These are phyloP conservation scores for Clonostachys sp. DNA, from an alignment of 2,329 filamentous ascomycete species.

Conservation along the genomic window DNA sequence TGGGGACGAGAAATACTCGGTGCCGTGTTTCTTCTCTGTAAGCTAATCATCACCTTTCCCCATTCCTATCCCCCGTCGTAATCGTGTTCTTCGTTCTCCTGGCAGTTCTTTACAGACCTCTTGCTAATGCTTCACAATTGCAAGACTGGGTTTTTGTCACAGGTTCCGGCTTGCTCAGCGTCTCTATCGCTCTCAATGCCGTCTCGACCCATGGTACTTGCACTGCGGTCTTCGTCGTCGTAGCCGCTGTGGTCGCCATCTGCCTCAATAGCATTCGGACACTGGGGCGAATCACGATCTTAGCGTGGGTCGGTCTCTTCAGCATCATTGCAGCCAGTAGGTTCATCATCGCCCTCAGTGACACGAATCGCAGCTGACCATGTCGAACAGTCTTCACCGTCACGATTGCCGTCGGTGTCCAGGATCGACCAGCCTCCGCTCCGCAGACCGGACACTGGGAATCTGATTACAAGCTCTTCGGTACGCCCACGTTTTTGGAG, in stretches of 20 bases:
- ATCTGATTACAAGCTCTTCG: constrained; percentile 19
- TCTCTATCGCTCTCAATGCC: constrained; percentile 32
- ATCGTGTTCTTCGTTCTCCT: no score
- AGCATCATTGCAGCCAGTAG: constrained; percentile 29
- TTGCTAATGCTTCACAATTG: constrained; percentile 32
- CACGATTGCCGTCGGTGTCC: constrained; percentile 19
- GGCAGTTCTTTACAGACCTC: constrained; percentile 13
- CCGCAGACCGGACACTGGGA: constrained; percentile 13
- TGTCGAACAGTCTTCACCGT: constrained; percentile 23
- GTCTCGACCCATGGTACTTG: constrained; percentile 29
- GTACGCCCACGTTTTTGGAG: constrained; percentile 36
- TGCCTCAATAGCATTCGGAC: constrained; percentile 23
- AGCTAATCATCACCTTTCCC: neutral
- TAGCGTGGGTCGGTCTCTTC: constrained; percentile 23
- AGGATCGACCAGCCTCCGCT: constrained; percentile 16
- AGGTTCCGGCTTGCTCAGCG: constrained; percentile 31
- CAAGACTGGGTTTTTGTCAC: constrained; percentile 16
- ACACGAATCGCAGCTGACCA: constrained; percentile 18
- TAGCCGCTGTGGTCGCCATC: constrained; percentile 20
- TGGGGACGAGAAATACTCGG: constrained; percentile 35
- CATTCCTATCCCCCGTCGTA: no score
- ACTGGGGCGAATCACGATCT: constrained; percentile 20
- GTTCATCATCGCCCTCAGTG: constrained; percentile 22
- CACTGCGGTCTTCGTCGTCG: constrained; percentile 30
- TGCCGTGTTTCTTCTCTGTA: constrained; percentile 24